Evolutionary conservation across 768 basidiomycete species (phyloP), one percentile per base, ranked within the genome.

Genomic region (Favolaschia claudopus): DNA sequence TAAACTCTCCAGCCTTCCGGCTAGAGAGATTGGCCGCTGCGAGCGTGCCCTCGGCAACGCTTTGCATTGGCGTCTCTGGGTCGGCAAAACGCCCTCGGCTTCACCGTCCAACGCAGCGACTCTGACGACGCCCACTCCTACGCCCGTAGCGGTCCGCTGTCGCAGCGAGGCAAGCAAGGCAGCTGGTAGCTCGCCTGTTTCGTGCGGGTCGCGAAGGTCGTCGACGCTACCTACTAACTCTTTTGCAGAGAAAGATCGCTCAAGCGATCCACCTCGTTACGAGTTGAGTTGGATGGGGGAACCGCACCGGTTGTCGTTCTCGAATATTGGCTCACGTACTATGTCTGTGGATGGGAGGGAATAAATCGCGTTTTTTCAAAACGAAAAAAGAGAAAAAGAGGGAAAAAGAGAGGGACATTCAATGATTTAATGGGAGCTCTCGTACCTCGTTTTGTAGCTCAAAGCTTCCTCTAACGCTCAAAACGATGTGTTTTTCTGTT

Each of bases 1-100:
- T 1, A 95, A 95, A 68, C 83, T 98, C 7, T 92, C 91, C 17
- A 94, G 95, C 17, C 82, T 98, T 3, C 86, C 89, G 0, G 87
- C 93, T 5, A 77, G 87, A 37, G 95, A 98, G 78, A 91, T 98
- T 48, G 88, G 92, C 34, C 85, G 87, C 17, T 95, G 93, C 69
- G 96, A 98, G 74, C 86, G 92, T 22, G 92, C 91, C 1, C 85
- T 98, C 37, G 92, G 94, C 24, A 87, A 88, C 70, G 89, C 93
- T 8, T 84, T 96, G 19, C 88, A 89, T 59, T 96, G 93, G 92
- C 85, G 92, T n/a, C 85, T 96, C 22, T 95, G 93, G 93, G 92
- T 96, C 36, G 93, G 93, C 54, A 93, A 93, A 74, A 76, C 79
- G 54, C 67, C 82, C 42, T 48, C 58, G 62, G 51, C 66, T n/a